Evolutionary conservation across 73 alveolate genomes (phyloP), one percentile per base, ranked within the genome.

Genomic region (Paramecium caudatum): DNA sequence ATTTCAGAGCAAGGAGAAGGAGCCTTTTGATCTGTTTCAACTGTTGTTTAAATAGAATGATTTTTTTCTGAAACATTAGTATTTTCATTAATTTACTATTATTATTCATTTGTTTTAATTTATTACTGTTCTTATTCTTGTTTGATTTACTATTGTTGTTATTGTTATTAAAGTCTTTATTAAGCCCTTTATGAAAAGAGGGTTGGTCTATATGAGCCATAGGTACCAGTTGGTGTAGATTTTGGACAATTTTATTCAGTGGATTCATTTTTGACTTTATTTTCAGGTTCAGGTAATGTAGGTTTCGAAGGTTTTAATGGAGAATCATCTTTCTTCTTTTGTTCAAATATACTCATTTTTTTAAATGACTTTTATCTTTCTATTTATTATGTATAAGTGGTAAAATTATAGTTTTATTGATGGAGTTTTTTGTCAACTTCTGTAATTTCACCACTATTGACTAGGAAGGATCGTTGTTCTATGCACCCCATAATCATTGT

Each of bases 291-390:
- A 15, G 68, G 9, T 41, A 5, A 4, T 10, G 82, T 19, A 19
- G 17, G 0, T 19, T 27, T 5, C 19, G 15, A 16, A 7, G 19
- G 21, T 39, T 8, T 8, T 74, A 23, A 3, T 37, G 36, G 5
- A 21, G 17, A 21, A 74, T 41, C 7, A 43, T 41, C 37, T 12
- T 8, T 7, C 43, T 74, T 74, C 65, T 74, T 74, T 74, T 74
- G 30, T 41, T 74, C 88, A 74, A 74, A 74, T 12, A 74, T 39
- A n/a, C 88, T 74, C 46, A 37, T 41, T 19, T 74, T 36, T 21
- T 74, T 41, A 74, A 74, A 74, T 17, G 88, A 74, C 43, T 74
- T 74, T 39, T 74, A 45, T 45, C 69, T 39, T 74, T 37, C 65
- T 13, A 39, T 13, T 45, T 74, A 16, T 33, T 30, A 21, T 5